phyloP scores from a whole-genome alignment of 768 basidiomycete genomes.

The Steccherinum ochraceum region DNA sequence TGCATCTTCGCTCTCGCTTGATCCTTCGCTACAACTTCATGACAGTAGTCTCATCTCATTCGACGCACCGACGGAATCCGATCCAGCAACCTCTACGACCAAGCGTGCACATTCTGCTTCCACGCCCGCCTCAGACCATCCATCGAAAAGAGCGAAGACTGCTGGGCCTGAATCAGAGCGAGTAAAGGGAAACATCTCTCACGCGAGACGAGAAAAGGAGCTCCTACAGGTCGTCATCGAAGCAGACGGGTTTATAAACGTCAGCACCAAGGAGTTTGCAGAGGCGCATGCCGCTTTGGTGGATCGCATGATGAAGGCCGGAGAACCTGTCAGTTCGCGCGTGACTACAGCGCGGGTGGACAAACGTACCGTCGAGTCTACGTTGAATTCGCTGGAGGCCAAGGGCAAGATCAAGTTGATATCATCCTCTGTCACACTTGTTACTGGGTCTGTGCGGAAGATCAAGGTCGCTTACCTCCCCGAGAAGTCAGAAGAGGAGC shows the following conservation, averaged over 20 bases:
- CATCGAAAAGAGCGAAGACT: slow-evolving; percentile 2
- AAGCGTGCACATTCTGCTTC: no score
- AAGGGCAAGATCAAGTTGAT: slow-evolving; percentile 66
- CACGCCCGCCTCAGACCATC: background rate
- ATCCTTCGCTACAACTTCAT: no score
- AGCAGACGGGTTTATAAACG: slow-evolving; percentile 61
- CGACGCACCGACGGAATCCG: background rate
- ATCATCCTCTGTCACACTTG: slow-evolving; percentile 53
- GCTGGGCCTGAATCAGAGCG: slow-evolving; percentile 8
- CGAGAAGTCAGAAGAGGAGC: slow-evolving; percentile 40
- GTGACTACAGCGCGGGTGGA: slow-evolving; percentile 57
- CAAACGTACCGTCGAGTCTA: slow-evolving; percentile 60
- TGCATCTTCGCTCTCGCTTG: no score
- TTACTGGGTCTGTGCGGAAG: slow-evolving; percentile 52
- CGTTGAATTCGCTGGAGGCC: slow-evolving; percentile 55
- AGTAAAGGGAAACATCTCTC: slow-evolving; percentile 62
- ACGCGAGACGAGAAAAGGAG: slow-evolving; percentile 78
- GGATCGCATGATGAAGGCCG: slow-evolving; percentile 45
- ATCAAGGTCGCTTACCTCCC: slow-evolving; percentile 64
- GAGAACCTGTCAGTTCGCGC: slow-evolving; percentile 67
- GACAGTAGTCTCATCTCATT: background rate
- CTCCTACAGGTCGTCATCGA: slow-evolving; percentile 58
- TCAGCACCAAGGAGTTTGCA: slow-evolving; percentile 62
- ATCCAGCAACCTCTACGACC: background rate
- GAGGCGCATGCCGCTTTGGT: slow-evolving; percentile 63